Percentiles rank a stretch among this genome's conserved stretches.
These are phyloP conservation scores for Tricholoma saponaceum DNA, from an alignment of 768 basidiomycete species.

Conservation along the genomic window DNA sequence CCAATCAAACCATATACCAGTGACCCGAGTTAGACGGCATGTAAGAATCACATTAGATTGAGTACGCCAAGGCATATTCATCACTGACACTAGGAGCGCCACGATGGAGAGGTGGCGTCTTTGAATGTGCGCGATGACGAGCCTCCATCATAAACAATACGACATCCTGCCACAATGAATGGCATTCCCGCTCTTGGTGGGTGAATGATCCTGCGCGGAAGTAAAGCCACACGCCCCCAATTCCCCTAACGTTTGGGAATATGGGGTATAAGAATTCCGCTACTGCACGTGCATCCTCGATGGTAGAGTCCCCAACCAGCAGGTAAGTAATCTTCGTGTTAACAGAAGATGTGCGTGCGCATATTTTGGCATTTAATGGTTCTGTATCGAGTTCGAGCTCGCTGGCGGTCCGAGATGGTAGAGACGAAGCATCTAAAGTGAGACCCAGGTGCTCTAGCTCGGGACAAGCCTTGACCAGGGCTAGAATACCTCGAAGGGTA, in stretches of 20 bases:
- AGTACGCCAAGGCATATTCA: too few species aligned
- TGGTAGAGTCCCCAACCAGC: neutral
- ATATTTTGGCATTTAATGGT: neutral
- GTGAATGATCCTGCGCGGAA: neutral
- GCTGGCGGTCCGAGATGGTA: neutral
- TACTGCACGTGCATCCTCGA: neutral
- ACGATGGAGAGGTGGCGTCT: too few species aligned
- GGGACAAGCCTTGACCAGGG: constrained; percentile 1
- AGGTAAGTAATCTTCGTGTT: neutral
- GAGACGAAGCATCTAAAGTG: neutral
- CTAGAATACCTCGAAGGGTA: constrained; percentile 1
- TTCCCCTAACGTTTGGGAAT: constrained; percentile 4
- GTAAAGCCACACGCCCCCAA: constrained; percentile 4
- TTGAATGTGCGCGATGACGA: neutral
- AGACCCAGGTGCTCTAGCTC: neutral
- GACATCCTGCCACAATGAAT: constrained; percentile 2
- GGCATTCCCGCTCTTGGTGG: neutral
- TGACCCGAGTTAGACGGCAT: too few species aligned
- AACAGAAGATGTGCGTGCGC: neutral
- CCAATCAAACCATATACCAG: too few species aligned
- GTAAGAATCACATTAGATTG: too few species aligned
- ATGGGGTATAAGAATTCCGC: neutral
- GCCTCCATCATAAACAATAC: neutral
- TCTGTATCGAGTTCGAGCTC: neutral
- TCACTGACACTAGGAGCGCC: too few species aligned